phyloP scores from a whole-genome alignment of 2,329 filamentous ascomycete genomes.

The Ascochyta rabiei region DNA sequence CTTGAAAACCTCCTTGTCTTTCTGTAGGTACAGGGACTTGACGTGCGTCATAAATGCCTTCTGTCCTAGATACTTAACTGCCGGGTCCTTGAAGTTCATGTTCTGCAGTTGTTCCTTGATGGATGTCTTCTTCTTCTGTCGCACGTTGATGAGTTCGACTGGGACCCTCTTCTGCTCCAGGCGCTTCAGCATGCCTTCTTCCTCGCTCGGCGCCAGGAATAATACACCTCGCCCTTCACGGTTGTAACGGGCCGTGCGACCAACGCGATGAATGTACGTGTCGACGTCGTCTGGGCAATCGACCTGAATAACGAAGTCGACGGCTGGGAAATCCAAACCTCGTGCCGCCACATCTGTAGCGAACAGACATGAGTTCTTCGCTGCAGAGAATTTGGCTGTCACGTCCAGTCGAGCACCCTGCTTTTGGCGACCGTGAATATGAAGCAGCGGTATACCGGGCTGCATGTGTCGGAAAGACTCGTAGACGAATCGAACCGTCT shows the following conservation, averaged over 20 bases:
- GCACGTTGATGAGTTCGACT: conserved; percentile 83
- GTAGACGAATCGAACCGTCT: conserved; percentile 95
- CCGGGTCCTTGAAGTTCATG: conserved; percentile 93
- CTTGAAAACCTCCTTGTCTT: conserved; percentile 90
- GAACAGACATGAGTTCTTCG: conserved; percentile 87
- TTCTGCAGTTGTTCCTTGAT: conserved; percentile 87
- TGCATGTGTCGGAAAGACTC: conserved; percentile 92
- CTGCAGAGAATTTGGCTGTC: conserved; percentile 78
- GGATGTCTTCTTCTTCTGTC: conserved; percentile 85
- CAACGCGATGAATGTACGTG: conserved; percentile 96
- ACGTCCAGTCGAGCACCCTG: conserved; percentile 88
- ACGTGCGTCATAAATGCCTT: conserved; percentile 95
- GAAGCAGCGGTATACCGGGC: conserved; percentile 89
- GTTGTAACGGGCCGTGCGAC: conserved; percentile 91
- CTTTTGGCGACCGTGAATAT: conserved; percentile 93
- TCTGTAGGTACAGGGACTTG: conserved; percentile 83
- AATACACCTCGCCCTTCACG: conserved; percentile 85
- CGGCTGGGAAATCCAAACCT: conserved; percentile 92
- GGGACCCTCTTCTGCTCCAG: conserved; percentile 89
- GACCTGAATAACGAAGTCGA: conserved; percentile 99
- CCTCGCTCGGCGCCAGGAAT: conserved; percentile 91
- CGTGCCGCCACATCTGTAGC: conserved; percentile 94
- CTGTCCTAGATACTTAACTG: conserved; percentile 92
- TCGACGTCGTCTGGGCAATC: conserved; percentile 96
- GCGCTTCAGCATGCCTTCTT: conserved; percentile 84